These are phyloP conservation scores for Phtheirospermum japonicum DNA, from an alignment of 257 asterid species.

Conservation along the genomic window DNA sequence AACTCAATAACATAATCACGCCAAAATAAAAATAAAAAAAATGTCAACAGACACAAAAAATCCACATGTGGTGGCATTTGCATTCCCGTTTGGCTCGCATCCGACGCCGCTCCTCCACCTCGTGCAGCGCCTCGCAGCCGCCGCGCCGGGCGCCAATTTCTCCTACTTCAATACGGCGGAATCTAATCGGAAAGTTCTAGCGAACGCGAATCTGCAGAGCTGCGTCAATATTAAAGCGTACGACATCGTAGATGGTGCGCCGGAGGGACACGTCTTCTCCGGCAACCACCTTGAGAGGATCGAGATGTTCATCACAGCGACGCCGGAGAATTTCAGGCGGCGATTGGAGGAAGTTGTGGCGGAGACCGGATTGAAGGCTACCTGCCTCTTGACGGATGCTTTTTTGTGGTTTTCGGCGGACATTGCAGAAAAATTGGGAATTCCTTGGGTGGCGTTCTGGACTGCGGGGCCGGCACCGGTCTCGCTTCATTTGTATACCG, in stretches of 20 bases:
- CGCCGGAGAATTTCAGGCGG: slow-evolving; percentile 34
- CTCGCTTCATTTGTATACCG: slow-evolving; percentile 43
- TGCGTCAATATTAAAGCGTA: slow-evolving; percentile 32
- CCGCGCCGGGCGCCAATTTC: slow-evolving; percentile 36
- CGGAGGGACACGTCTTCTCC: slow-evolving; percentile 27
- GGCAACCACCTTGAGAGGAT: slow-evolving; percentile 38
- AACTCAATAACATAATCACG: too few species aligned
- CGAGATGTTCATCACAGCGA: slow-evolving; percentile 37
- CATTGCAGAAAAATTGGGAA: slow-evolving; percentile 37
- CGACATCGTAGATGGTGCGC: slow-evolving; percentile 41
- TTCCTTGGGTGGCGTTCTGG: slow-evolving; percentile 55
- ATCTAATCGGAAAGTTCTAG: slow-evolving; percentile 32
- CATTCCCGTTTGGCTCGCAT: slow-evolving; percentile 62
- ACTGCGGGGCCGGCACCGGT: slow-evolving; percentile 42
- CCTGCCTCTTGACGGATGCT: slow-evolving; percentile 52
- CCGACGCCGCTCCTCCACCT: slow-evolving; percentile 48
- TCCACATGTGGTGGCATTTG: slow-evolving; percentile 45
- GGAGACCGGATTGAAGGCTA: slow-evolving; percentile 36
- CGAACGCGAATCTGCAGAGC: not conserved
- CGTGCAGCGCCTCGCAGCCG: slow-evolving; percentile 36
- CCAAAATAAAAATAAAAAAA: not conserved
- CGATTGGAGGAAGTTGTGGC: slow-evolving; percentile 34
- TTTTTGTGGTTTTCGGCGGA: slow-evolving; percentile 44
- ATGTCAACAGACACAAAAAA: slow-evolving; percentile 11
- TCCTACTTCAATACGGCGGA: slow-evolving; percentile 40